These are phyloP conservation scores for Rhizoclosmatium sp. DNA, from an alignment of 192 early-diverging fungal genomes.

Conservation along the genomic window DNA sequence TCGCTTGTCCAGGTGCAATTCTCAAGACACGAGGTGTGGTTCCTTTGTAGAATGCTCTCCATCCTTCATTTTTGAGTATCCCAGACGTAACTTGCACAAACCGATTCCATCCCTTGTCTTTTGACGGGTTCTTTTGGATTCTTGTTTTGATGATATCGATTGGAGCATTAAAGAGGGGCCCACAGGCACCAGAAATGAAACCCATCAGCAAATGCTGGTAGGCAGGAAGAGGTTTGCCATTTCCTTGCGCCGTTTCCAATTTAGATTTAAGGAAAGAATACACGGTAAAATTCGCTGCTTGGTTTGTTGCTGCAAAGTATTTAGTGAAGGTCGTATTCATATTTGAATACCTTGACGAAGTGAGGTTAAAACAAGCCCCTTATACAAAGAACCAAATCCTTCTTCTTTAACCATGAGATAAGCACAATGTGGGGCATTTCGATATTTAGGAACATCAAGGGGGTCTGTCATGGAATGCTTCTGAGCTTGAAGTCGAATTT, in stretches of 20 bases:
- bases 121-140: conserved; percentile 84
- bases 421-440: conserved; percentile 90
- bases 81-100: conserved; percentile 78
- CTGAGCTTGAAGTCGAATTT: conserved; percentile 97
- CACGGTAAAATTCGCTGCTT: conserved; percentile 98
- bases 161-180: conserved; percentile 94
- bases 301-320: conserved; percentile 82
- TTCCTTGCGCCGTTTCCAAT: conserved; percentile 71
- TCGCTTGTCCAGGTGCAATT: conserved; percentile 95
- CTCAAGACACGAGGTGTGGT: conserved; percentile 90
- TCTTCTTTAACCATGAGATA: conserved; percentile 94
- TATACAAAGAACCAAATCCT: conserved; percentile 86
- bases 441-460: conserved; percentile 94
- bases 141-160: conserved; percentile 99
- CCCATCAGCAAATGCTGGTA: conserved; percentile 92
- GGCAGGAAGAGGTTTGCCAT: conserved; percentile 72
- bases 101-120: conserved; percentile 77
- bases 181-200: conserved; percentile 79
- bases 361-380: conserved; percentile 92
- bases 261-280: conserved; percentile 92
- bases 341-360: conserved; percentile 87
- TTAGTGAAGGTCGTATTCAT: background rate
- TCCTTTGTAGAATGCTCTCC: conserved; percentile 93
- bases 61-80: conserved; percentile 90
- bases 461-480: conserved; percentile 96